Conservation (phyloP, 1,284 basidiomycete genomes). For the Boletus sp. region DNA sequence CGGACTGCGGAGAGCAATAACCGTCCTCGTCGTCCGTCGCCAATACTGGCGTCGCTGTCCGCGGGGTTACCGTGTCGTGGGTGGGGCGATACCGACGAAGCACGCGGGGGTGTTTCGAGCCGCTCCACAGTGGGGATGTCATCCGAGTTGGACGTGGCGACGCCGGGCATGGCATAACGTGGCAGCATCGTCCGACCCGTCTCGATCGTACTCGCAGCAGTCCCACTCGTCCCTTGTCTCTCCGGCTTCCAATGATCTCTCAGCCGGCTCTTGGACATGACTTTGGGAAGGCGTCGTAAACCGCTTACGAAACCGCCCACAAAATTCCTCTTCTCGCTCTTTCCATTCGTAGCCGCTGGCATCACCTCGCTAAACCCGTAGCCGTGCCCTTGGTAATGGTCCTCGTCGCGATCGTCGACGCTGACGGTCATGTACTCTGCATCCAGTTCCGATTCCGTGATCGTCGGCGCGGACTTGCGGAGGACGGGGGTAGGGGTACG, state of each 20-base stretch:
- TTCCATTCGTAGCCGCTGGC: conserved; percentile 22
- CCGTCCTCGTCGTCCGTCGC: conserved; percentile 24
- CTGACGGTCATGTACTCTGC: conserved; percentile 35
- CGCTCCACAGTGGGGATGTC: conserved; percentile 31
- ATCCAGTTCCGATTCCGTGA: conserved; percentile 32
- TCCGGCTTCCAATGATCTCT: conserved; percentile 24
- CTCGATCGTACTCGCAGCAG: conserved; percentile 5
- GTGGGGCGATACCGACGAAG: conserved; percentile 26
- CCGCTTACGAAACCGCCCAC: conserved; percentile 32
- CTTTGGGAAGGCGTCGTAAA: conserved; percentile 30
- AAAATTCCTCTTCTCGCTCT: conserved; percentile 31
- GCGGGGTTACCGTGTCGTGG: conserved; percentile 11
- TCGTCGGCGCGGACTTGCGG: conserved; percentile 31
- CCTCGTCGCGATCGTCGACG: conserved; percentile 27
- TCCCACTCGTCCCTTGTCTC: conserved; percentile 17
- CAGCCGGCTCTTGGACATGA: conserved; percentile 31
- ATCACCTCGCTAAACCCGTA: conserved; percentile 25
- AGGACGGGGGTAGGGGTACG: conserved; percentile 29
- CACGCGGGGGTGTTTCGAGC: conserved; percentile 25
- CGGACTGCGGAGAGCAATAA: conserved; percentile 25
- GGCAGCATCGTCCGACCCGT: conserved; percentile 12
- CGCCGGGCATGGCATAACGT: conserved; percentile 19
- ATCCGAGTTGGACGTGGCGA: conserved; percentile 27
- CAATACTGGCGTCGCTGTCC: conserved; percentile 23
- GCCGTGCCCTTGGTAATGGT: conserved; percentile 19